Percentiles rank a stretch among this genome's conserved stretches.
Conservation (phyloP, 345 rosid species). For the Acer saccharum region DNA sequence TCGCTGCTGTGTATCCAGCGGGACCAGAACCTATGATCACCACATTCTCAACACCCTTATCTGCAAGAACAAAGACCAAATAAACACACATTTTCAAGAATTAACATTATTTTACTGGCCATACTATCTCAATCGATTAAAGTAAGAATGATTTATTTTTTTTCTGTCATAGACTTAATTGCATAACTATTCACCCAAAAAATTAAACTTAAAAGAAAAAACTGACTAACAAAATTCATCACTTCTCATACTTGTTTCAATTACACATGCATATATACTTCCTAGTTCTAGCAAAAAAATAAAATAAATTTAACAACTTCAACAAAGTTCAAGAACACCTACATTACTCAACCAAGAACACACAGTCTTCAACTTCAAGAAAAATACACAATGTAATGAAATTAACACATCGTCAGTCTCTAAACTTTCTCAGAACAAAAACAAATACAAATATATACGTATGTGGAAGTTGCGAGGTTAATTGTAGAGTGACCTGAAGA, state of each 20-base stretch:
- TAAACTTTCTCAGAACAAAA: too few species aligned
- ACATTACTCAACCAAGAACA: neutral
- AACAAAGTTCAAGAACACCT: neutral
- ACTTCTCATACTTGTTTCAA: neutral
- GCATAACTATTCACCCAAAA: too few species aligned
- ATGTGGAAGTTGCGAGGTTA: neutral
- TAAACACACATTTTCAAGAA: neutral
- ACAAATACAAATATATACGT: neutral
- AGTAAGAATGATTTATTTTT: too few species aligned
- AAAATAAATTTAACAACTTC: neutral
- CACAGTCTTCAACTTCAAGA: too few species aligned
- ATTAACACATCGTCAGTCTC: too few species aligned
- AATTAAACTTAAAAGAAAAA: too few species aligned
- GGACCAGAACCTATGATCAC: conserved; percentile 97
- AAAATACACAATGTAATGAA: too few species aligned
- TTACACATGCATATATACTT: neutral
- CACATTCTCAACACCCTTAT: conserved; percentile 71
- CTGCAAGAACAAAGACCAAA: conserved; percentile 42
- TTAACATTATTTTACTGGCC: neutral
- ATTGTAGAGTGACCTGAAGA: conserved; percentile 39
- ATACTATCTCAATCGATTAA: neutral
- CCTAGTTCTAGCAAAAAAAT: neutral
- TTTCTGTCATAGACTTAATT: too few species aligned
- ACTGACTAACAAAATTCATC: too few species aligned
- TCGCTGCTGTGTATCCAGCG: conserved; percentile 96